These are phyloP conservation scores for Metarhizium robertsii DNA, from an alignment of 2,329 filamentous ascomycete genomes.

Conservation along the genomic window DNA sequence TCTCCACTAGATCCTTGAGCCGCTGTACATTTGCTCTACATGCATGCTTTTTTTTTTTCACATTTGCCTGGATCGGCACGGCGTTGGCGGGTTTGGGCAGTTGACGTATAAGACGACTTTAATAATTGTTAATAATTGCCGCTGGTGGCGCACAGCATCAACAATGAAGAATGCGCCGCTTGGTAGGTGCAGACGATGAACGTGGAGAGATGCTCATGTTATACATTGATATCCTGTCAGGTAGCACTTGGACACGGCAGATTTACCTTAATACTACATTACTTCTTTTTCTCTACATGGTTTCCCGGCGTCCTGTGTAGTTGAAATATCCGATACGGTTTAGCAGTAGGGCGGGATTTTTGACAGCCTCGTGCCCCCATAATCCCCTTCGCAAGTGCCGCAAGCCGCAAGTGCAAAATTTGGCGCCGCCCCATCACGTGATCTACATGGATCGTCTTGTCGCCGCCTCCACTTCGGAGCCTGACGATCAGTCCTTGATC, in stretches of 20 bases:
- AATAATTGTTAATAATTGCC: neutral
- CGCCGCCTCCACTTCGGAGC: neutral
- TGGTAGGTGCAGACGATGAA: neutral
- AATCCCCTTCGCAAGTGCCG: neutral
- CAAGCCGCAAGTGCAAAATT: neutral
- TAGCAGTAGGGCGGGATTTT: no score
- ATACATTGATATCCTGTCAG: neutral
- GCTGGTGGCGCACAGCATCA: neutral
- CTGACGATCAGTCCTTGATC: neutral
- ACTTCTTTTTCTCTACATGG: neutral
- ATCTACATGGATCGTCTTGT: neutral
- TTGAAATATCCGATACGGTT: no score
- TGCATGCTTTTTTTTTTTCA: constrained; percentile 2
- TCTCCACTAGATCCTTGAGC: neutral
- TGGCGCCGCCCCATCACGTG: neutral
- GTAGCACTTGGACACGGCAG: neutral
- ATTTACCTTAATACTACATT: neutral
- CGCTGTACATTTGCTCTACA: constrained; percentile 6
- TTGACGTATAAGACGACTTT: neutral
- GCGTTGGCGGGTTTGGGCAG: constrained; percentile 5
- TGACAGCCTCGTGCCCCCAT: no score
- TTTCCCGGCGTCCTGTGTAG: neutral
- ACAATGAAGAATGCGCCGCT: neutral
- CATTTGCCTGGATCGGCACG: constrained; percentile 3
- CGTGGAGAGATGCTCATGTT: neutral